Evolutionary conservation across 345 rosid genomes (phyloP), one percentile per base, ranked within the genome.

Genomic region (Lagerstroemia speciosa): DNA sequence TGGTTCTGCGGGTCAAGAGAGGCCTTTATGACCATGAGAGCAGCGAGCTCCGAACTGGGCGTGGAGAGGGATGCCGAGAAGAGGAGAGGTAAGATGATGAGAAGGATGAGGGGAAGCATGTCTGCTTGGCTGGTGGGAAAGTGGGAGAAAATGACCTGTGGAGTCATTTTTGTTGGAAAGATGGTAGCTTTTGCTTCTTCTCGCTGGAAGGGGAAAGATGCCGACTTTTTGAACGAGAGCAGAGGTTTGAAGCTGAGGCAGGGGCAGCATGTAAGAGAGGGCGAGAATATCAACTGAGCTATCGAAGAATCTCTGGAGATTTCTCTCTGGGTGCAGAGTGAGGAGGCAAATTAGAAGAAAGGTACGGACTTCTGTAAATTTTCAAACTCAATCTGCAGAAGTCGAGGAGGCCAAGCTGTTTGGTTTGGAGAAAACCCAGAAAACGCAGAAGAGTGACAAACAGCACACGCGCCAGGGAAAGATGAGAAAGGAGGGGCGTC

Each of bases 1-100:
- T 73, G 87, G 76, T 74, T 84, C 7, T 83, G 55, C 14, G 99
- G 98, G 82, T 91, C 99, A 3, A 94, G 83, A 1, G 97, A 88
- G 53, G 90, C 77, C 76, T 91, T 91, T 72, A 94, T 79, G 67
- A 88, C 80, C 78, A 91, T 81, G 62, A 94, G 96, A 66, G 85
- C 69, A 61, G 83, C 71, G 64, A 80, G 85, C 68, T 94, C 95
- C 26, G 87, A 36, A 33, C 67, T 53, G 50, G 88, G 77, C 7
- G 73, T 76, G 75, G 92, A 81, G 34, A 74, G 50, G 26, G 89
- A 50, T 34, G 45, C 64, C 2, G 81, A 68, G 67, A 83, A 58
- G 31, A 67, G 32, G 74, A 75, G 63, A 62, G 66, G 33, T 71
- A 80, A 27, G 68, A 52, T 15, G 77, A 82, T 34, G 83, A 80